Conservation (phyloP, 805 yeast genomes). For the Zygosaccharomyces gambellarensis region DNA sequence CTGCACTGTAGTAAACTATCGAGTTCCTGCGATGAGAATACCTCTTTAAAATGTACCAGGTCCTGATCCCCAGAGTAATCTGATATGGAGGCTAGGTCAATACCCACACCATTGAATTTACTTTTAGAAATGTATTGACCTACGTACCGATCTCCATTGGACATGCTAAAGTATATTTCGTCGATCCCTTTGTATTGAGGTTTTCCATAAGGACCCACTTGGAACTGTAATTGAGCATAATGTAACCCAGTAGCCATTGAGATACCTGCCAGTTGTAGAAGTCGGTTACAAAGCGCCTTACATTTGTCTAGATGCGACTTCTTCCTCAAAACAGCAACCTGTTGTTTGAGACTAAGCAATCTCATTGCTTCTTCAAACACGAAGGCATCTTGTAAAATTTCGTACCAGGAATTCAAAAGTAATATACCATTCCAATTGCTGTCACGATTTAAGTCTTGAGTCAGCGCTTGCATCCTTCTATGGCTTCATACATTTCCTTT, state of each 20-base stretch:
- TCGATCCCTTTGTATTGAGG: constrained; percentile 38
- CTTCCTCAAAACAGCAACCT: constrained; percentile 39
- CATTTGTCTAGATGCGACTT: constrained; percentile 35
- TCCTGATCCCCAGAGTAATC: constrained; percentile 27
- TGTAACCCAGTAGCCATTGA: constrained; percentile 22
- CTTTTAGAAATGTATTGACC: constrained; percentile 38
- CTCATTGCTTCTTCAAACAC: constrained; percentile 49
- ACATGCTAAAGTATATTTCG: constrained; percentile 47
- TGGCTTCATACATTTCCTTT: not conserved
- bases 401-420: constrained; percentile 10
- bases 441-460: not conserved
- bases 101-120: constrained; percentile 36
- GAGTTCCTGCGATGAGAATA: constrained; percentile 40
- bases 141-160: constrained; percentile 52
- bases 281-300: constrained; percentile 41
- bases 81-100: constrained; percentile 43
- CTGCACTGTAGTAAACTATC: constrained; percentile 25
- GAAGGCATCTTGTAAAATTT: constrained; percentile 26
- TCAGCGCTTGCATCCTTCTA: constrained; percentile 9
- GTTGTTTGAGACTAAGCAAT: constrained; percentile 40
- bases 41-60: constrained; percentile 38
- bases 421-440: constrained; percentile 7
- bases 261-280: constrained; percentile 45
- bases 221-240: constrained; percentile 24
- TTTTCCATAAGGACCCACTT: constrained; percentile 48